These are phyloP conservation scores for Eutypa lata DNA, from an alignment of 2,329 filamentous ascomycete species.

Conservation along the genomic window DNA sequence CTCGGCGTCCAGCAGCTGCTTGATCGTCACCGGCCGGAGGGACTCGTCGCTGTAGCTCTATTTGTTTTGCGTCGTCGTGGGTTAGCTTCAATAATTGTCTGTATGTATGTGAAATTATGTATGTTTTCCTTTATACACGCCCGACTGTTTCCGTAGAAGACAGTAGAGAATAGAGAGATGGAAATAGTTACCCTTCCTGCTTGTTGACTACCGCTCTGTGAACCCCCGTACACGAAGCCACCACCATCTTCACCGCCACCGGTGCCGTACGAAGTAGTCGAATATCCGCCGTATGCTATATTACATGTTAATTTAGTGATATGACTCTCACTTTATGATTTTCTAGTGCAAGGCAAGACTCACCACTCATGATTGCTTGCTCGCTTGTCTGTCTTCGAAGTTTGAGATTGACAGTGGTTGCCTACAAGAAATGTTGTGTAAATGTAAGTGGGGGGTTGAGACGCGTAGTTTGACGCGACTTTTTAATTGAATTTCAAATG, in stretches of 20 bases:
- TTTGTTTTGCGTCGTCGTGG: too few species aligned
- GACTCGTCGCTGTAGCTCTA: constrained; percentile 75
- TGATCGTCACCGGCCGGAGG: constrained; percentile 89
- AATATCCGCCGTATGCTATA: constrained; percentile 49
- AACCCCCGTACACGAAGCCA: constrained; percentile 59
- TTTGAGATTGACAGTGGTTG: neutral
- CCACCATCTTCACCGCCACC: constrained; percentile 59
- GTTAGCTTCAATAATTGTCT: too few species aligned
- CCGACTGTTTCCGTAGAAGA: neutral
- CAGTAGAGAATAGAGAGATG: neutral
- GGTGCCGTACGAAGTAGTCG: constrained; percentile 48
- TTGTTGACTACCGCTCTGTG: constrained; percentile 56
- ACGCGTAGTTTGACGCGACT: constrained; percentile 8
- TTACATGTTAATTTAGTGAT: too few species aligned
- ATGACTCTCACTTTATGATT: too few species aligned
- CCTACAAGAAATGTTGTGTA: neutral
- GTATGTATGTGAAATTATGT: too few species aligned
- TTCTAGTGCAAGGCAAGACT: too few species aligned
- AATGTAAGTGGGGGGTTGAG: constrained; percentile 1
- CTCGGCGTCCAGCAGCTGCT: constrained; percentile 83
- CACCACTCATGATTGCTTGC: constrained; percentile 11
- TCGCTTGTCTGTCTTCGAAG: neutral
- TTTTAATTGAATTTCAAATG: constrained; percentile 8
- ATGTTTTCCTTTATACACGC: too few species aligned
- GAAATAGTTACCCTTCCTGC: constrained; percentile 22